Base-by-base conservation (phyloP, 495 filamentous ascomycete species). In the Tuber borchii region DNA sequence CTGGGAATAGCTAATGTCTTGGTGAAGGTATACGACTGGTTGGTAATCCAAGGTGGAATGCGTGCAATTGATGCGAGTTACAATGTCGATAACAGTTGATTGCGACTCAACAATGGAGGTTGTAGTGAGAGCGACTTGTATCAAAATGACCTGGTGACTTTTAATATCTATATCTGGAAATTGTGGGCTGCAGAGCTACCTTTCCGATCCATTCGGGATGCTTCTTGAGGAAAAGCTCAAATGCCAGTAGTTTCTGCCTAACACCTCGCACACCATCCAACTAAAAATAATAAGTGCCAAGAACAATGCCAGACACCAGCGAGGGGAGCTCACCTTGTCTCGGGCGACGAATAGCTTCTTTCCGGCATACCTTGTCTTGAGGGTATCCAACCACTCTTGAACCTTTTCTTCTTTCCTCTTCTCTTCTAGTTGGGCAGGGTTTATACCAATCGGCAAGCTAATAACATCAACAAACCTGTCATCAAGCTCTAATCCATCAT, bases 1-100 rank as follows among this genome's bases (percentile, higher is more conserved):
- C 78, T 97, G 93, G 1, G 91, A 85, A 80, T 95, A 97, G 46
- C 90, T 90, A 76, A 97, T 92, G 79, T 97, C 94, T 84, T 97
- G 94, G 84, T 96, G 93, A 31, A 97, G 86, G 84, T 97, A 97
- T n/a, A 97, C 92, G 12, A 97, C 86, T 39, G 94, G 94, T 77
- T 95, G 91, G 78, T 97, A 93, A 1, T 93, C 91, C 40, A 97
- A 87, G 43, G 92, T 96, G 1, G 94, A 92, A 86, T 93, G 92
- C 2, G 89, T 88, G 12, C 93, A 93, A 82, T 97, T 96, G 79
- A 97, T 94, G 44, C 94, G 89, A 71, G 93, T 96, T 70, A 95
- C 93, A 82, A 97, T 97, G 77, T 97, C 93, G 12, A 92, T 93
- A 20, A 97, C 91, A 2, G 91, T 93, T 10, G 91, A 91, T 77